phyloP scores from a whole-genome alignment of 2,329 filamentous ascomycete genomes.

The Cercospora sojina region DNA sequence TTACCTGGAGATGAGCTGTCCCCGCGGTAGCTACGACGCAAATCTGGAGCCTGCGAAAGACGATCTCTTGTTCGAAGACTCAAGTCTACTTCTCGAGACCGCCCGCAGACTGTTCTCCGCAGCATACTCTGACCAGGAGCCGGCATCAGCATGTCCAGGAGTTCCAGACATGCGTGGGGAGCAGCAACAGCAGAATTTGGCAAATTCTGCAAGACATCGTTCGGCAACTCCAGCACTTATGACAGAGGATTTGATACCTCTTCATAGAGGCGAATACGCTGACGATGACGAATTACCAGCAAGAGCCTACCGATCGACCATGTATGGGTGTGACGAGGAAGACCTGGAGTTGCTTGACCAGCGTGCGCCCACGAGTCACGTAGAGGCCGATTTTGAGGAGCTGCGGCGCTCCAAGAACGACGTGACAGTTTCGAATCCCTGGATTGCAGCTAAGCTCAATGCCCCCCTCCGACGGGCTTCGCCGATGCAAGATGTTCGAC shows the following conservation, averaged over 20 bases:
- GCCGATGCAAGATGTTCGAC: background rate
- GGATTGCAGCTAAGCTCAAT: constrained; percentile 52
- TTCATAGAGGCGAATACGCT: background rate
- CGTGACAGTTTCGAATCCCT: constrained; percentile 47
- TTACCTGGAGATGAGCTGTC: constrained; percentile 62
- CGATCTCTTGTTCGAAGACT: constrained; percentile 66
- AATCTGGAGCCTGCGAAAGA: constrained; percentile 73
- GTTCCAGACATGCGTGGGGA: constrained; percentile 2
- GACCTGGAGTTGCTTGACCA: constrained; percentile 31
- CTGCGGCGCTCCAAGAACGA: constrained; percentile 36
- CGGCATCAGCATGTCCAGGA: background rate
- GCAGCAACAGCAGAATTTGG: constrained; percentile 7
- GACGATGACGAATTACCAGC: background rate
- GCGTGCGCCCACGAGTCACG: constrained; percentile 21
- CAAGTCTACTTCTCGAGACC: constrained; percentile 46
- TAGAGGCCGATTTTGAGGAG: constrained; percentile 35
- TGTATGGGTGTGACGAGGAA: constrained; percentile 41
- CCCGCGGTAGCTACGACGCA: constrained; percentile 63
- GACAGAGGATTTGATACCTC: background rate
- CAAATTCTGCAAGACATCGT: background rate
- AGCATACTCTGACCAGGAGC: constrained; percentile 22
- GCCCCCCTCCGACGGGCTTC: constrained; percentile 14
- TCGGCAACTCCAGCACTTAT: background rate
- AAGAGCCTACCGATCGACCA: constrained; percentile 32
- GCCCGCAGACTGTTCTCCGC: constrained; percentile 47